Conservation (phyloP, 2,329 filamentous ascomycete genomes). For the Cladosporium austrohemisphaericum region DNA sequence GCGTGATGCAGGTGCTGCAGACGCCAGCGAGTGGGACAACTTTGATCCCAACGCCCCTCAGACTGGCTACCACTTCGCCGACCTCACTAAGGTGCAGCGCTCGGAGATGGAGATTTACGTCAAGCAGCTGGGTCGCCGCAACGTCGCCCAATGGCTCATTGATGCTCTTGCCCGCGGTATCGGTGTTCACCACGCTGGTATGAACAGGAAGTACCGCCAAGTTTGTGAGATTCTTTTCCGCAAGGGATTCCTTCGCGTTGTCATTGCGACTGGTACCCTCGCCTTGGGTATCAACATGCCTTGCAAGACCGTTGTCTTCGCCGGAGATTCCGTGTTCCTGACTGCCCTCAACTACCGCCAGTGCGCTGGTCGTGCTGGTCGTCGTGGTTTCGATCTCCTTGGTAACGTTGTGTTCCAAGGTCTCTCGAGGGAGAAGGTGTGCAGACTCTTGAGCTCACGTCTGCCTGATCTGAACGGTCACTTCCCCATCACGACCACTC, state of each 20-base stretch:
- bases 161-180: conserved; percentile 63
- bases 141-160: conserved; percentile 53
- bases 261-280: conserved; percentile 72
- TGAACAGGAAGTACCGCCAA: conserved; percentile 75
- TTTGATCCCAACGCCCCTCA: conserved; percentile 66
- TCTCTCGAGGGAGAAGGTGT: conserved; percentile 57
- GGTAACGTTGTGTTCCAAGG: conserved; percentile 78
- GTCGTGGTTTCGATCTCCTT: conserved; percentile 74
- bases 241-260: conserved; percentile 64
- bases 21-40: conserved; percentile 55
- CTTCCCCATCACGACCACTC: conserved; percentile 70
- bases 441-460: conserved; percentile 67
- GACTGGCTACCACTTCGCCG: conserved; percentile 63
- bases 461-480: conserved; percentile 72
- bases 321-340: conserved; percentile 67
- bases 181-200: conserved; percentile 73
- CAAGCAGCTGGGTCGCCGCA: conserved; percentile 48
- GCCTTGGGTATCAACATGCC: conserved; percentile 80
- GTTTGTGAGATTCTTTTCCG: conserved; percentile 71
- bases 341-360: conserved; percentile 75
- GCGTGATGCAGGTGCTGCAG: conserved; percentile 54
- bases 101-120: conserved; percentile 58
- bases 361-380: conserved; percentile 71
- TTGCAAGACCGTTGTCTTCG: conserved; percentile 76
- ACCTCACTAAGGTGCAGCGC: conserved; percentile 55